Conservation (phyloP, 371 early-diverging fungal genomes). For the Mortierella polycephala region DNA sequence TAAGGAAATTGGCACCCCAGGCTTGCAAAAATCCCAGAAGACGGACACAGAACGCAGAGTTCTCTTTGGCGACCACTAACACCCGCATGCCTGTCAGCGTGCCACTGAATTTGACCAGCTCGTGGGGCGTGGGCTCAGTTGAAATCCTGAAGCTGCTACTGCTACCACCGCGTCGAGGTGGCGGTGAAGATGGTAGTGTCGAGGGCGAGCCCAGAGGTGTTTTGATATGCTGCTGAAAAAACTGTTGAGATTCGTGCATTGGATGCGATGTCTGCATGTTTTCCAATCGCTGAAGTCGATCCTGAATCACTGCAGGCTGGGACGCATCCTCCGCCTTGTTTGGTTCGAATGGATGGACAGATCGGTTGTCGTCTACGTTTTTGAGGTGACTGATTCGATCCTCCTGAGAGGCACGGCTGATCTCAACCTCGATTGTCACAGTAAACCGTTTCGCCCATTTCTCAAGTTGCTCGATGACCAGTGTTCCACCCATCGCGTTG, state of each 20-base stretch:
- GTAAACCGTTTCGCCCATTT: constrained; percentile 51
- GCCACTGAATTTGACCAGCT: constrained; percentile 61
- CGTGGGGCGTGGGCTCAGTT: constrained; percentile 65
- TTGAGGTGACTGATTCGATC: constrained; percentile 8
- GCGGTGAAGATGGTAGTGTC: constrained; percentile 33
- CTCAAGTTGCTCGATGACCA: constrained; percentile 57
- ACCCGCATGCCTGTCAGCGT: constrained; percentile 62
- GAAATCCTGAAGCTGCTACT: constrained; percentile 35
- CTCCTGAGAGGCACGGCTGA: constrained; percentile 19
- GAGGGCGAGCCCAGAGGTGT: constrained; percentile 37
- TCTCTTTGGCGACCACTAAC: constrained; percentile 64
- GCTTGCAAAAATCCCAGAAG: constrained; percentile 66
- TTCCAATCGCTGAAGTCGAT: constrained; percentile 22
- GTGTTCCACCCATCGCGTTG: constrained; percentile 58
- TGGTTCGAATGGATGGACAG: constrained; percentile 37
- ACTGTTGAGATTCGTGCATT: constrained; percentile 30
- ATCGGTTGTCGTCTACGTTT: constrained; percentile 10
- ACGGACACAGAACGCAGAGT: constrained; percentile 68
- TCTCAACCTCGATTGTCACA: constrained; percentile 43
- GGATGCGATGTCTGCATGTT: constrained; percentile 36
- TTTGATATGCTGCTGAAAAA: constrained; percentile 27
- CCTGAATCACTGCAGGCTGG: constrained; percentile 2
- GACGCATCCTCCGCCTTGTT: constrained; percentile 12
- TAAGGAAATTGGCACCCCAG: constrained; percentile 68
- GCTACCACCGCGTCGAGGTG: constrained; percentile 23